phyloP scores from a whole-genome alignment of 2,329 filamentous ascomycete genomes.

The Aspergillus hortae region DNA sequence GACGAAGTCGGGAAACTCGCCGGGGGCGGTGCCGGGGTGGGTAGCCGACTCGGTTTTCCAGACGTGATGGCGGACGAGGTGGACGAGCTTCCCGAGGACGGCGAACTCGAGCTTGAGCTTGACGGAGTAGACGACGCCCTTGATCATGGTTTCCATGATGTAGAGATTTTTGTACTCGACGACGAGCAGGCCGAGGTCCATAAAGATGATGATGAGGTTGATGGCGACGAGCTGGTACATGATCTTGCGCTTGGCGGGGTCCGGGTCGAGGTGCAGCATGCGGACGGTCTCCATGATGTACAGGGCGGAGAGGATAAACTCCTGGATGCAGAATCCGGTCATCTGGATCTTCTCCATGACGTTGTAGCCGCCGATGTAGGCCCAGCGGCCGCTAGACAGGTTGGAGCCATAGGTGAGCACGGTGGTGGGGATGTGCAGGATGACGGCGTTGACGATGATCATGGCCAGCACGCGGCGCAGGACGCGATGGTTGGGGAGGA shows the following conservation, averaged over 20 bases:
- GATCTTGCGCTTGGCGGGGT: conserved; percentile 41
- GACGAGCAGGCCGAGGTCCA: conserved; percentile 44
- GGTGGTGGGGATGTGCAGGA: conserved; percentile 45
- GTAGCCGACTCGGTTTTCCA: conserved; percentile 36
- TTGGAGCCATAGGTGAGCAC: conserved; percentile 46
- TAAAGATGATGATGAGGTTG: conserved; percentile 46
- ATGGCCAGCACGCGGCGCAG: conserved; percentile 43
- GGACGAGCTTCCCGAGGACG: conserved; percentile 44
- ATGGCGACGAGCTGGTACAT: conserved; percentile 49
- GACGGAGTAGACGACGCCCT: conserved; percentile 47
- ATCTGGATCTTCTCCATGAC: conserved; percentile 56
- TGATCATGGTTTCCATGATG: conserved; percentile 46
- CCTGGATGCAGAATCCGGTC: conserved; percentile 55
- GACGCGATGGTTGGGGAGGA: conserved; percentile 38
- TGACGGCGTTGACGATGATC: conserved; percentile 45
- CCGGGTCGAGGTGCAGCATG: conserved; percentile 47
- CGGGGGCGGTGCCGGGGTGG: not conserved
- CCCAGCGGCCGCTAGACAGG: conserved; percentile 14
- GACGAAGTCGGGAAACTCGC: conserved; percentile 43
- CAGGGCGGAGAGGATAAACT: conserved; percentile 51
- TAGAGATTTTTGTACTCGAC: conserved; percentile 44
- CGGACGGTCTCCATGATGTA: conserved; percentile 54
- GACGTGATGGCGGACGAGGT: conserved; percentile 37
- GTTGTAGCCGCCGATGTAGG: conserved; percentile 38
- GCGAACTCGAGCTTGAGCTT: conserved; percentile 51